Percentiles rank a stretch among this genome's conserved stretches.
These are phyloP conservation scores for Ustilago esculenta DNA, from an alignment of 1,284 basidiomycete genomes.

Conservation along the genomic window DNA sequence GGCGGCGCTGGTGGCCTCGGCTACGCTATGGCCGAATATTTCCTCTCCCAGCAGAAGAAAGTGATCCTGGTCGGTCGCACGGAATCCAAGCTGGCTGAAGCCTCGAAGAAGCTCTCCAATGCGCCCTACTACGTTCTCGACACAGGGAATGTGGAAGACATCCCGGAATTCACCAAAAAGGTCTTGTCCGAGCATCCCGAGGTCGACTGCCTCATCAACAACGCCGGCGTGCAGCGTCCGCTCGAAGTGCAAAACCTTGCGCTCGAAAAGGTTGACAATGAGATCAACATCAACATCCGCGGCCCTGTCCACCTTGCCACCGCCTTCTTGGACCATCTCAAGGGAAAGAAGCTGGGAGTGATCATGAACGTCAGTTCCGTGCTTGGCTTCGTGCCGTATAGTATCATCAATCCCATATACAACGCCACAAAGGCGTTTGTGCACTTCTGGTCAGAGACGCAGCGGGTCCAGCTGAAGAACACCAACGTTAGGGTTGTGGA, in stretches of 20 bases:
- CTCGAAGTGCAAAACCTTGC: constrained; percentile 59
- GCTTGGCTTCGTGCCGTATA: constrained; percentile 55
- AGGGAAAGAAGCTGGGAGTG: constrained; percentile 48
- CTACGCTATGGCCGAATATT: constrained; percentile 67
- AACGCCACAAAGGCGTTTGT: constrained; percentile 58
- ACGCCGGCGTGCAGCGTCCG: constrained; percentile 68
- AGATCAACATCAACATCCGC: constrained; percentile 61
- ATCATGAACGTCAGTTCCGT: constrained; percentile 62
- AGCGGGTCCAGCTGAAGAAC: constrained; percentile 56
- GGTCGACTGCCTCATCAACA: constrained; percentile 69
- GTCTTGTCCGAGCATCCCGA: constrained; percentile 67
- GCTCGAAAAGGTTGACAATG: constrained; percentile 56
- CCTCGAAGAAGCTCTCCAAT: constrained; percentile 62
- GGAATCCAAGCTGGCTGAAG: constrained; percentile 63
- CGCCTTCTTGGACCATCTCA: constrained; percentile 57
- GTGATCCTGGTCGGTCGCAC: constrained; percentile 68
- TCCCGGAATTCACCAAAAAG: constrained; percentile 62
- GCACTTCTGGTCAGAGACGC: constrained; percentile 60
- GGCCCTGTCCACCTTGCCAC: constrained; percentile 61
- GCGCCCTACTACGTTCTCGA: constrained; percentile 67
- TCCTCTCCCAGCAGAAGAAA: constrained; percentile 66
- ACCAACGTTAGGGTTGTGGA: constrained; percentile 59
- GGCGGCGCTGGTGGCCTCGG: constrained; percentile 57
- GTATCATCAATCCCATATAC: constrained; percentile 54
- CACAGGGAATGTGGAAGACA: constrained; percentile 62